Evolutionary conservation across 164 flowering plant species (phyloP).

Genomic region (Berberis vulgaris): DNA sequence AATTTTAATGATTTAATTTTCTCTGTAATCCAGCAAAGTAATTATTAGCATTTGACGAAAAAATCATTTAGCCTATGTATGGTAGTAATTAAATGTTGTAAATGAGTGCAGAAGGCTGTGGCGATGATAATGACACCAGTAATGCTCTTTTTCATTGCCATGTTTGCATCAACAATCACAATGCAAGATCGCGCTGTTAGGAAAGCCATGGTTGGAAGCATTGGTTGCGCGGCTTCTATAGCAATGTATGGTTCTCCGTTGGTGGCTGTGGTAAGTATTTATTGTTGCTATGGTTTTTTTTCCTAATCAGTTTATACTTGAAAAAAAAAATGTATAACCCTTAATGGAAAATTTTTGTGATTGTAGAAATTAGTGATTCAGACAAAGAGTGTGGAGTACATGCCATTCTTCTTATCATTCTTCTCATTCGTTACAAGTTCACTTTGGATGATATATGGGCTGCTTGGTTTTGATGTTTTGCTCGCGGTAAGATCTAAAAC

Average conservation of each 20-base stretch:
- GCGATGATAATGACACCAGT: slow-evolving; percentile 15
- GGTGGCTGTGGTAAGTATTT: slow-evolving; percentile 47
- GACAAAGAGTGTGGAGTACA: slow-evolving; percentile 25
- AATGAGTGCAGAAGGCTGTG: slow-evolving; percentile 42
- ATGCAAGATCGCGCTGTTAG: slow-evolving; percentile 50
- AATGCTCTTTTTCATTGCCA: slow-evolving; percentile 17
- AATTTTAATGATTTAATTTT: too few species aligned
- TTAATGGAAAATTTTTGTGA: too few species aligned
- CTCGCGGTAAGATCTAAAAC: slow-evolving; percentile 11
- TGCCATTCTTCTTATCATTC: slow-evolving; percentile 22
- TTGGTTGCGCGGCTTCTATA: slow-evolving; percentile 51
- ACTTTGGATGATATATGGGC: slow-evolving; percentile 21
- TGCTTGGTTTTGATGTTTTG: slow-evolving; percentile 16
- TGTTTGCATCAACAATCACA: slow-evolving; percentile 27
- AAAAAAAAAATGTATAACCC: background rate
- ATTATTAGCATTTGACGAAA: too few species aligned
- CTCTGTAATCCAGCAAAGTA: too few species aligned
- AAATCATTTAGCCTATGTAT: too few species aligned
- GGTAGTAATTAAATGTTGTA: too few species aligned
- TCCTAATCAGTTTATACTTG: background rate
- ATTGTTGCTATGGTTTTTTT: background rate
- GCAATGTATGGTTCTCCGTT: slow-evolving; percentile 68
- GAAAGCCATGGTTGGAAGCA: slow-evolving; percentile 48
- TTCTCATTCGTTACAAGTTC: slow-evolving; percentile 21
- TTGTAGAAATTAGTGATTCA: slow-evolving; percentile 27